phyloP scores from a whole-genome alignment of 345 rosid species.

The Salix arbutifolia region DNA sequence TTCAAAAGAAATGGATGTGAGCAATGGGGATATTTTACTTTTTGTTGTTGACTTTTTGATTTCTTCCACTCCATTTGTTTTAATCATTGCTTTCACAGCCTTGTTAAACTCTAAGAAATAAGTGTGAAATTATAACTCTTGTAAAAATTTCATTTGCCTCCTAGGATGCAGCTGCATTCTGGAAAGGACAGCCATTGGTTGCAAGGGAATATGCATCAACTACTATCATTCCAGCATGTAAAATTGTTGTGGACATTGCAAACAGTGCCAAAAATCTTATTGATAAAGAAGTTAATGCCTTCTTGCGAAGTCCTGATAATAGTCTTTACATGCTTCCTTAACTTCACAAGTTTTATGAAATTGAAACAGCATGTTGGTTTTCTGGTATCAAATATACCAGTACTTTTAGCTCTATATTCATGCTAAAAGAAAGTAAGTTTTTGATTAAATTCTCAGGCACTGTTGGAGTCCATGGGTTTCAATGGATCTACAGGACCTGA shows the following conservation, averaged over 20 bases:
- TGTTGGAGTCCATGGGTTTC: slow-evolving; percentile 82
- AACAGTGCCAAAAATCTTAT: slow-evolving; percentile 72
- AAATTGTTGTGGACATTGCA: slow-evolving; percentile 62
- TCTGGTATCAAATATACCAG: not conserved
- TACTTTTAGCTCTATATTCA: not conserved
- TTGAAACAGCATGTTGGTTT: not conserved
- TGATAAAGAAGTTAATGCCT: slow-evolving; percentile 77
- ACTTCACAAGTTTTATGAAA: slow-evolving; percentile 73
- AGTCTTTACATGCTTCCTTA: slow-evolving; percentile 83
- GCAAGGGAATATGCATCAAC: slow-evolving; percentile 82
- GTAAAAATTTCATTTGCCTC: slow-evolving; percentile 8
- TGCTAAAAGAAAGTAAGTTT: not conserved
- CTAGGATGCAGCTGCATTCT: slow-evolving; percentile 79
- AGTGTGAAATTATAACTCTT: not conserved
- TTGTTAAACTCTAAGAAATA: not conserved
- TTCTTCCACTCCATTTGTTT: not conserved
- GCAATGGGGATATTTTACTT: not conserved
- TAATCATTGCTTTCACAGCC: not conserved
- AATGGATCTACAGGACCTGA: slow-evolving; percentile 89
- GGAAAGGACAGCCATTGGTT: slow-evolving; percentile 86
- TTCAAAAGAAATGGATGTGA: not conserved
- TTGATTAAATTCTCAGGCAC: slow-evolving; percentile 54
- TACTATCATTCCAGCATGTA: slow-evolving; percentile 80
- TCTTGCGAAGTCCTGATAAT: slow-evolving; percentile 81
- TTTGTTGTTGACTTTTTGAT: not conserved